Conservation (phyloP, 179 eudicot species). For the Gypsophila paniculata region DNA sequence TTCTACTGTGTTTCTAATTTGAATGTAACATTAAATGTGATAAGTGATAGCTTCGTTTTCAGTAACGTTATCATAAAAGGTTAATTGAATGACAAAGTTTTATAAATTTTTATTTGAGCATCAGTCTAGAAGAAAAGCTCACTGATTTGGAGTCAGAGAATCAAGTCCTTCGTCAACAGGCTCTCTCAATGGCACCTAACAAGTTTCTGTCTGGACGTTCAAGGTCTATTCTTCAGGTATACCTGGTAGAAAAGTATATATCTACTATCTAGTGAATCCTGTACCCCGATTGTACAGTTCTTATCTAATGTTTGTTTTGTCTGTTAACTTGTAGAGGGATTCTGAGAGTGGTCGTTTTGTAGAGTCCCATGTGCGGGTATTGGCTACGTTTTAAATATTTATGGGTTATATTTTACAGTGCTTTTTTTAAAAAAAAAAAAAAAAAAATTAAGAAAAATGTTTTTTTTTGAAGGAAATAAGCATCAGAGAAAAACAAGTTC, state of each 20-base stretch:
- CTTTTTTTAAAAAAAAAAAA: no score
- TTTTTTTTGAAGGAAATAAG: no score
- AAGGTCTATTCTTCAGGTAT: conserved; percentile 86
- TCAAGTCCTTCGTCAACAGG: conserved; percentile 94
- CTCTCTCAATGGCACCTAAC: conserved; percentile 68
- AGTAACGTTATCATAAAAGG: background rate
- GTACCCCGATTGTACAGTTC: background rate
- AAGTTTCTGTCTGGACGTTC: conserved; percentile 71
- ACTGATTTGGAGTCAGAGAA: conserved; percentile 83
- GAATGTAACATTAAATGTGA: background rate
- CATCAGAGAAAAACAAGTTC: no score
- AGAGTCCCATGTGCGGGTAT: conserved; percentile 32
- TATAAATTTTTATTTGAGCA: conserved; percentile 9
- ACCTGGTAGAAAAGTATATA: conserved; percentile 11
- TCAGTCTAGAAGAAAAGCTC: conserved; percentile 80
- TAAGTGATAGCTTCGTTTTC: background rate
- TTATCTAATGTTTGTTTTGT: conserved; percentile 16
- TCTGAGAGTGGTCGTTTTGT: conserved; percentile 61
- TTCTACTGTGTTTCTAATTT: background rate
- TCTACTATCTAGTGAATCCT: background rate
- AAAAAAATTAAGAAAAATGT: no score
- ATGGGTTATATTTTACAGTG: background rate
- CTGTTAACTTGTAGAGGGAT: conserved; percentile 54
- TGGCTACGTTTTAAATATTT: background rate
- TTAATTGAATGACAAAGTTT: background rate